Conservation (phyloP, 2,329 filamentous ascomycete genomes). For the Ophiocordyceps robertsii region DNA sequence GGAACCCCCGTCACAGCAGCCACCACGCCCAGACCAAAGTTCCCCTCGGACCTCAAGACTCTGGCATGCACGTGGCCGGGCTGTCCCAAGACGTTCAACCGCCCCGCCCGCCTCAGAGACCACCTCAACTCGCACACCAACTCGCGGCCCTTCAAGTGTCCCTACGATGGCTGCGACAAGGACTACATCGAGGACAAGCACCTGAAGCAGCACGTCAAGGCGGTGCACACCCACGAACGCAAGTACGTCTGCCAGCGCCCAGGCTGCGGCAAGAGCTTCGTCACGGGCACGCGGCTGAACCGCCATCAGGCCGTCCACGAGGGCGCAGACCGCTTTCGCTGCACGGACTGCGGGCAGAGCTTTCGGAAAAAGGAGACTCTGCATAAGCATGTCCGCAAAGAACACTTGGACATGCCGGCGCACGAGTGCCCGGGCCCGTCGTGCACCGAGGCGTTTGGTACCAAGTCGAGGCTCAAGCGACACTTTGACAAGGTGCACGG, state of each 20-base stretch:
- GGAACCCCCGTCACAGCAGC: conserved; percentile 19
- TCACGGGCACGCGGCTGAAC: conserved; percentile 64
- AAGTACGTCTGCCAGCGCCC: conserved; percentile 58
- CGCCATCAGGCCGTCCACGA: conserved; percentile 65
- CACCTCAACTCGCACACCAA: conserved; percentile 79
- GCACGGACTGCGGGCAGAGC: conserved; percentile 59
- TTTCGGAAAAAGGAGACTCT: conserved; percentile 85
- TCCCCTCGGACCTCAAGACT: conserved; percentile 62
- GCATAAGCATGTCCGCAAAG: conserved; percentile 65
- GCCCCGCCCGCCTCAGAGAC: conserved; percentile 64
- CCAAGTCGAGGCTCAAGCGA: conserved; percentile 52
- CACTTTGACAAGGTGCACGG: conserved; percentile 62
- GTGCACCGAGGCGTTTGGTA: conserved; percentile 63
- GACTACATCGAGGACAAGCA: conserved; percentile 79
- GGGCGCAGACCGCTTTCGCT: conserved; percentile 62
- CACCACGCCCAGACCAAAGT: conserved; percentile 34
- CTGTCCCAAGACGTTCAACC: conserved; percentile 77
- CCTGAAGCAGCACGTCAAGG: conserved; percentile 72
- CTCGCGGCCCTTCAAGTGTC: conserved; percentile 66
- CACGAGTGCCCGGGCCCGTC: conserved; percentile 51
- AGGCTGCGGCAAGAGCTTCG: conserved; percentile 67
- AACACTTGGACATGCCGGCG: conserved; percentile 59
- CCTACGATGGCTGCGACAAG: conserved; percentile 60
- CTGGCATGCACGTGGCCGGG: conserved; percentile 60
- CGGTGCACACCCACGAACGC: conserved; percentile 59